phyloP scores from a whole-genome alignment of 177 flowering plant species.

The Tripterygium wilfordii region DNA sequence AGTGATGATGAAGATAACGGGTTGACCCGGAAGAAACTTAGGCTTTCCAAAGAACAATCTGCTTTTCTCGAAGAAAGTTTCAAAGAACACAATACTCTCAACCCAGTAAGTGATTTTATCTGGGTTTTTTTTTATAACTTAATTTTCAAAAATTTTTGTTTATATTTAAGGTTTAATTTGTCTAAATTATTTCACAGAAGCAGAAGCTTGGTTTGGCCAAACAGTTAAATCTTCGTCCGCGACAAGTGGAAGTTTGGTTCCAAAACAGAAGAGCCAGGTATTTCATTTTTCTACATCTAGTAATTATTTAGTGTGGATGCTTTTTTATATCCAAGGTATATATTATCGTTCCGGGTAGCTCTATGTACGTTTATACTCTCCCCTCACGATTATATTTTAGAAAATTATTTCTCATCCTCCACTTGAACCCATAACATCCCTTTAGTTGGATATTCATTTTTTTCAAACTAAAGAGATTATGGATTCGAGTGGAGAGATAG shows the following conservation, averaged over 20 bases:
- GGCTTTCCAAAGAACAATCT: constrained; percentile 86
- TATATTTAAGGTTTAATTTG: neutral
- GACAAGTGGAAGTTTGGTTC: constrained; percentile 95
- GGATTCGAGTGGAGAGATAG: too few relatives aligned
- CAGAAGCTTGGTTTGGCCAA: constrained; percentile 80
- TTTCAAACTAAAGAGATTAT: too few relatives aligned
- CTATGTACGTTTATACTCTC: too few relatives aligned
- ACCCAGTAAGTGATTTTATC: constrained; percentile 56
- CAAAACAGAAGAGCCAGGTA: constrained; percentile 94
- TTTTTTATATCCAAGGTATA: too few relatives aligned
- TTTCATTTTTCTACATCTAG: neutral
- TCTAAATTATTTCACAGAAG: constrained; percentile 39
- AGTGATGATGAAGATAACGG: constrained; percentile 45
- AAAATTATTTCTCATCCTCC: too few relatives aligned
- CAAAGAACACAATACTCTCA: constrained; percentile 91
- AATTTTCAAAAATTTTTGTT: neutral
- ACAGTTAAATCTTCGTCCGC: constrained; percentile 77
- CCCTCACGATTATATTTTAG: too few relatives aligned
- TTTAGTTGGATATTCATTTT: too few relatives aligned
- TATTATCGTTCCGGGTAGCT: too few relatives aligned
- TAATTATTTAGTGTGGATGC: too few relatives aligned
- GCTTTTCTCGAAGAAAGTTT: constrained; percentile 95
- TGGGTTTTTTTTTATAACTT: neutral
- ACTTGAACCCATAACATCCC: too few relatives aligned
- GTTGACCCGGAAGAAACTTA: constrained; percentile 66